Conservation (phyloP, 345 rosid species). For the Bretschneidera sinensis region DNA sequence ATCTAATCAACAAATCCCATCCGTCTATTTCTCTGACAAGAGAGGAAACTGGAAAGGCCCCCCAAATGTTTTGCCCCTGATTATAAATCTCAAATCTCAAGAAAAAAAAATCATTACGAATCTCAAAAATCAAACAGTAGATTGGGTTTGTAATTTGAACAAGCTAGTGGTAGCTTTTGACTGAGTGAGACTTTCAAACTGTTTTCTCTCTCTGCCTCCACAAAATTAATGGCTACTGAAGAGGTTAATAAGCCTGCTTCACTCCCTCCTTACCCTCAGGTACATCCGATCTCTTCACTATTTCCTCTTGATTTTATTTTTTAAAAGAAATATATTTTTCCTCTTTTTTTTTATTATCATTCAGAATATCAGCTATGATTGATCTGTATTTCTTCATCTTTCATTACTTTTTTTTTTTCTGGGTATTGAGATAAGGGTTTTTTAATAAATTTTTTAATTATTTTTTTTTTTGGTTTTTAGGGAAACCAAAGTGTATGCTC, state of each 20-base stretch:
- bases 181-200: background rate
- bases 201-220: constrained; percentile 8
- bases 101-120: background rate
- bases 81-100: background rate
- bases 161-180: background rate
- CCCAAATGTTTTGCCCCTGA: too few relatives aligned
- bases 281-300: constrained; percentile 13
- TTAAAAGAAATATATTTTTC: background rate
- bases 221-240: constrained; percentile 53
- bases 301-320: background rate
- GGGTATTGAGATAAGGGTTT: background rate
- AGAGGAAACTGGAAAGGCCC: background rate
- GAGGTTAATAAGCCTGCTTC: constrained; percentile 37
- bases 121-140: background rate
- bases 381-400: background rate
- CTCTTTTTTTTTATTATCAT: background rate
- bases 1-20: constrained; percentile 2
- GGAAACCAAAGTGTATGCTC: too few relatives aligned
- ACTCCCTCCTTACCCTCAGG: constrained; percentile 70
- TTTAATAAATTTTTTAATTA: too few relatives aligned
- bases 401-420: background rate
- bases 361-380: background rate
- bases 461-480: background rate
- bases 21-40: constrained; percentile 17
- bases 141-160: background rate